Evolutionary conservation across 1,139 yeast genomes (phyloP).

Genomic region (Maudiozyma humilis): DNA sequence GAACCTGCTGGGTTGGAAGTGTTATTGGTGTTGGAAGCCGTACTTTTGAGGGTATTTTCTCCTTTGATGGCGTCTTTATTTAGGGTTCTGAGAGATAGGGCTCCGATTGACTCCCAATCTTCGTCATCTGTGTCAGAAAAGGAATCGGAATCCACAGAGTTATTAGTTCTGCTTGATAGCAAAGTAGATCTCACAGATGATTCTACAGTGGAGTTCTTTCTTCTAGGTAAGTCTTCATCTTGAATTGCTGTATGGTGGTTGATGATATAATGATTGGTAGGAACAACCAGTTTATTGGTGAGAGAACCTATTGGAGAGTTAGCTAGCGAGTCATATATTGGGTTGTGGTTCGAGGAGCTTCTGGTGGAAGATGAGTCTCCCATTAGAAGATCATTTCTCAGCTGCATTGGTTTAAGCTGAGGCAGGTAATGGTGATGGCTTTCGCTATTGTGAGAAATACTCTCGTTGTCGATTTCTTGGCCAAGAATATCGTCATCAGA

Average conservation of each 20-base stretch:
- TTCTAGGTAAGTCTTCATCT: not conserved
- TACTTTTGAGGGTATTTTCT: too few species aligned
- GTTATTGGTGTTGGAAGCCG: too few species aligned
- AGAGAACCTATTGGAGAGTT: not conserved
- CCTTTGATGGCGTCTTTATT: not conserved
- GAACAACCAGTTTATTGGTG: not conserved
- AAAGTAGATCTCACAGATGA: constrained; percentile 21
- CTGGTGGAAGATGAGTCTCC: not conserved
- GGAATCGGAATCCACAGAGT: not conserved
- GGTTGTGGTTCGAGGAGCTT: not conserved
- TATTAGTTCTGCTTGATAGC: constrained; percentile 1
- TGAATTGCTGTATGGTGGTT: not conserved
- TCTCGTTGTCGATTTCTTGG: not conserved
- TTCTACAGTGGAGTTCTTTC: constrained; percentile 14
- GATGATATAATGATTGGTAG: not conserved
- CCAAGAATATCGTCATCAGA: constrained; percentile 1
- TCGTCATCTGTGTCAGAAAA: constrained; percentile 75
- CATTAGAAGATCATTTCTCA: not conserved
- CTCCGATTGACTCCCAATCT: constrained; percentile 89
- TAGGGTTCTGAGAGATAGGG: constrained; percentile 42
- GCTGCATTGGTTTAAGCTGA: not conserved
- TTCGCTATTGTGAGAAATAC: not conserved
- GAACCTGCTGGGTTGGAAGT: not conserved
- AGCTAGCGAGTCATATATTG: constrained; percentile 10
- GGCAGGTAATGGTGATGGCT: not conserved